A percentile compares a stretch with the other conserved stretches of the same genome.
Conservation (phyloP, 441 rosid species). For the Lepidium campestre region DNA sequence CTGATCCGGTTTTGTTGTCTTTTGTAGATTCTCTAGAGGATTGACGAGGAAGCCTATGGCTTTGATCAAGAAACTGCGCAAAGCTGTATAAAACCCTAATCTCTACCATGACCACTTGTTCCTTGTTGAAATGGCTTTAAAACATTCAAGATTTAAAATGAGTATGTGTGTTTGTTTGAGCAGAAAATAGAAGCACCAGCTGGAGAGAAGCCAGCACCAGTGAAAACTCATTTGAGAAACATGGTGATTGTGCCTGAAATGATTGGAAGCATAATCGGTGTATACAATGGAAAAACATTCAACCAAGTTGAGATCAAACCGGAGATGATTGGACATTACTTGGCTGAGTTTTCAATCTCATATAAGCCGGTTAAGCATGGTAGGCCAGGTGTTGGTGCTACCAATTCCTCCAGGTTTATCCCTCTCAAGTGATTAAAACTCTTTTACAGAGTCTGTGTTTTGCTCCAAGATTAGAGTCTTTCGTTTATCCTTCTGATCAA, state of each 20-base stretch:
- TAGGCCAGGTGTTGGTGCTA: slow-evolving; percentile 61
- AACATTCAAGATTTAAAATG: neutral
- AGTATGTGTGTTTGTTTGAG: neutral
- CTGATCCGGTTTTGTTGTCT: neutral
- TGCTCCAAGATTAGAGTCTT: neutral
- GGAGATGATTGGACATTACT: slow-evolving; percentile 51
- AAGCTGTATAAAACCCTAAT: neutral
- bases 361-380: slow-evolving; percentile 64
- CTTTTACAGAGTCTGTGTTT: neutral
- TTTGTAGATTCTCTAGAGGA: neutral
- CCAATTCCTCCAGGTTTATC: slow-evolving; percentile 57
- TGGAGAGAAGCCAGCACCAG: slow-evolving; percentile 54
- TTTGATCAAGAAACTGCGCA: slow-evolving; percentile 1
- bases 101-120: neutral
- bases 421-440: slow-evolving; percentile 43
- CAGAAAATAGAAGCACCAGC: slow-evolving; percentile 50
- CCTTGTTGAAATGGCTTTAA: neutral
- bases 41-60: slow-evolving; percentile 6
- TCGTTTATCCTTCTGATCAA: slow-evolving; percentile 49
- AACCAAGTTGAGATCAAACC: slow-evolving; percentile 56
- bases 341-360: slow-evolving; percentile 52
- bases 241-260: slow-evolving; percentile 51
- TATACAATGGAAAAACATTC: slow-evolving; percentile 53
- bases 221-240: slow-evolving; percentile 49
- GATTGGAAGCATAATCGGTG: slow-evolving; percentile 52